Base-by-base conservation (phyloP, 2,329 filamentous ascomycete genomes). In the Emericellopsis cladophorae region DNA sequence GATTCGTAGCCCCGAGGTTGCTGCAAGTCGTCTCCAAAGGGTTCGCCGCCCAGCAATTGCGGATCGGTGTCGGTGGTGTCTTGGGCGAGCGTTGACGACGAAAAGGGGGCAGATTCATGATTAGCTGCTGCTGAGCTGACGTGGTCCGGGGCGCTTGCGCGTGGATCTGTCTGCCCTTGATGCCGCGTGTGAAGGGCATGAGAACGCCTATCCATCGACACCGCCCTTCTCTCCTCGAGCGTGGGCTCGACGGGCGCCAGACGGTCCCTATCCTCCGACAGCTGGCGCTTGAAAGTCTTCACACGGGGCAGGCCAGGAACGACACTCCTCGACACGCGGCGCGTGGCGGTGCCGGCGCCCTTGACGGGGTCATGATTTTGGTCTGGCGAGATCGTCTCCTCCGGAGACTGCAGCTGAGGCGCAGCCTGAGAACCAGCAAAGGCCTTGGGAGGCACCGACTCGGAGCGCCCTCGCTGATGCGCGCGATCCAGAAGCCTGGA, bases 251-350 rank as follows among this genome's bases (percentile, higher is more conserved):
- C 68, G 36, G 84, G 79, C 44, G 81, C 68, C 41, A 94, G 68
- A 52, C 79, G 81, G 50, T 84, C 77, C 49, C 87, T 74, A 46
- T 76, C 73, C 60, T 95, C 89, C 23, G 86, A 90, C 55, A 84
- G 75, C 58, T 90, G 86, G 51, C 88, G 76, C 59, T 80, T 83
- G 61, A 93, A 88, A 0, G 86, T 93, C 51, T 81, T 76, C 5
- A 79, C 68, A 38, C 86, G 76, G 32, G 87, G 85, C 31, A 95
- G 64, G 14, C 82, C 81, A 15, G 87, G 82, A 14, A 89, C 77
- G n/a, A 87, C 84, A 52, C 72, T 78, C 49, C 76, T 61, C 24
- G 66, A 65, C 44, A 62, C 56, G 45, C 67, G 66, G 41, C 64
- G 26, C 26, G 26, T 4, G 26, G 26, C 62, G 29, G 63, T 58